Evolutionary conservation across 2,329 filamentous ascomycete species (phyloP).

Genomic region (Verticillium longisporum): DNA sequence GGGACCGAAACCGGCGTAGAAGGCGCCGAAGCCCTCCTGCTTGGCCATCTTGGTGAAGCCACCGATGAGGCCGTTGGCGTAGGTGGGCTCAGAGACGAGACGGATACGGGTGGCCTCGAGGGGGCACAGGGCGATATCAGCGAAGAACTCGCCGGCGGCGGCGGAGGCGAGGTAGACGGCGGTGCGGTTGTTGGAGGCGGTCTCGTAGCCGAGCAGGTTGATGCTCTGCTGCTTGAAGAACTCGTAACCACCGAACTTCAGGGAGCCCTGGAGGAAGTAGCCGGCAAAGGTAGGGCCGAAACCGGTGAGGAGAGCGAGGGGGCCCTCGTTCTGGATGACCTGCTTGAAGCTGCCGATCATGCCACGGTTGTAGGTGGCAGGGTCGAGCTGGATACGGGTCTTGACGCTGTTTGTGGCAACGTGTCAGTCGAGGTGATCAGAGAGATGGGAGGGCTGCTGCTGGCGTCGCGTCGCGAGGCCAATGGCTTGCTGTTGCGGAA

Average conservation of each 20-base stretch:
- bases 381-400: conserved; percentile 92
- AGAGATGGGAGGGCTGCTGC: not conserved
- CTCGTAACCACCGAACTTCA: conserved; percentile 94
- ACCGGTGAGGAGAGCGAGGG: conserved; percentile 79
- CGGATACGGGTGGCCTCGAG: conserved; percentile 91
- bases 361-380: conserved; percentile 80
- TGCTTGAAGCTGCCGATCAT: conserved; percentile 81
- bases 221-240: conserved; percentile 93
- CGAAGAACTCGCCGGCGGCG: conserved; percentile 60
- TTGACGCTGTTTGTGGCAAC: conserved; percentile 62
- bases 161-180: conserved; percentile 72
- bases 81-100: conserved; percentile 82
- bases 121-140: conserved; percentile 80
- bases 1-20: conserved; percentile 88
- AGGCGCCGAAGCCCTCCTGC: conserved; percentile 75
- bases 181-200: conserved; percentile 70
- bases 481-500: not conserved
- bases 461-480: not conserved
- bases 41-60: conserved; percentile 80
- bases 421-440: not conserved
- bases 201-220: conserved; percentile 71
- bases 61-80: conserved; percentile 70
- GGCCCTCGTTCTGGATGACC: conserved; percentile 78
- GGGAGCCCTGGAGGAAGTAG: conserved; percentile 90
- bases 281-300: conserved; percentile 79